Evolutionary conservation across 2,329 filamentous ascomycete species (phyloP), one percentile per base, ranked within the genome.

Genomic region (Aspergillus sergii): DNA sequence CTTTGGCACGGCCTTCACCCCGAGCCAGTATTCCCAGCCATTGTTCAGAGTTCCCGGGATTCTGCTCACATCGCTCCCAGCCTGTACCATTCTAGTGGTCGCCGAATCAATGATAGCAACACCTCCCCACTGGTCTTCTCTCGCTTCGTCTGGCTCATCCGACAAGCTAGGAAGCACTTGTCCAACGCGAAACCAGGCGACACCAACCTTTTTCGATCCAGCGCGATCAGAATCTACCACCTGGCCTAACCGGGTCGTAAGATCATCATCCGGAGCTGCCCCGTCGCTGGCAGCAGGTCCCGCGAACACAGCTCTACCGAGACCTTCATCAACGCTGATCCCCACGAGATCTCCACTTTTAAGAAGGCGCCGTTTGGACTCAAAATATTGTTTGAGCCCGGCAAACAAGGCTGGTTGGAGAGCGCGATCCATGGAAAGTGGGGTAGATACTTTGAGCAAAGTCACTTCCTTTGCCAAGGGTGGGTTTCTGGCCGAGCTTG

Each of bases 171-270:
- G 79, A 53, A 81, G 79, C 39, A 96, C 89, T 63, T 92, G 91
- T 45, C 91, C 90, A 46, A 99, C 91, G 67, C 89, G 92, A 82
- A 97, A 98, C 95, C 95, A 99, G 9, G 92, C 94, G 23, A 96
- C 91, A 34, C 78, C 78, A 36, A 79, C 71, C 83, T 86, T 76
- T 85, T 87, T 68, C 79, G 81, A 66, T 28, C 67, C 66, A 55
- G 71, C 53, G 28, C 70, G 60, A 43, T 69, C 39, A 63, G 68
- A 21, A 68, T 74, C 64, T 19, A 71, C 39, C n/a, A 67, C 67
- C 39, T 80, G 71, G 51, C 75, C 69, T 68, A 83, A 70, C 66
- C 79, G 77, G 62, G 73, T 68, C 46, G 72, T 85, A 34, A 86
- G 80, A 69, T 97, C 93, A 62, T 96, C 92, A 36, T 94, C 88